phyloP scores from a whole-genome alignment of 2,329 filamentous ascomycete genomes.

The Setomelanomma holmii region DNA sequence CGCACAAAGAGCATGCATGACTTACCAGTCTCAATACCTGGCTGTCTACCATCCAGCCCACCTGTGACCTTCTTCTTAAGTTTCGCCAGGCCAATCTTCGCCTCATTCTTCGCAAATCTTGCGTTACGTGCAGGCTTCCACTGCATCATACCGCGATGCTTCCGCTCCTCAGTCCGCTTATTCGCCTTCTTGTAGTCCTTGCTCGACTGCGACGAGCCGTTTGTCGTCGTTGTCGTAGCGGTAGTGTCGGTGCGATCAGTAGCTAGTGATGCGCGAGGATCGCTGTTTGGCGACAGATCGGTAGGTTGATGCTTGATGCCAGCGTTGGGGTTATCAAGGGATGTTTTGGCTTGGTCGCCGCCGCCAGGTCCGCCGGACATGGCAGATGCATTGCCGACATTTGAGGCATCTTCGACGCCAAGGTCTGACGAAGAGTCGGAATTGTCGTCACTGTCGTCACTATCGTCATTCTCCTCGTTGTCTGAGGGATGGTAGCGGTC shows the following conservation, averaged over 20 bases:
- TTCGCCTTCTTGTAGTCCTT: slow-evolving; percentile 72
- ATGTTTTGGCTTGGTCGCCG: slow-evolving; percentile 18
- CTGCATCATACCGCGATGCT: slow-evolving; percentile 91
- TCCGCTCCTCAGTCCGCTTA: slow-evolving; percentile 76
- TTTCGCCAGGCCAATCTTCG: slow-evolving; percentile 77
- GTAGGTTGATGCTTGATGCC: slow-evolving; percentile 35
- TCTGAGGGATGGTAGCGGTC: slow-evolving; percentile 59
- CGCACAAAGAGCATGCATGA: slow-evolving; percentile 14
- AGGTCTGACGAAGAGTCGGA: slow-evolving; percentile 59
- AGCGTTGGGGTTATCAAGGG: slow-evolving; percentile 12
- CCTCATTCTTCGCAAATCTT: slow-evolving; percentile 87
- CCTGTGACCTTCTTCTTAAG: slow-evolving; percentile 77
- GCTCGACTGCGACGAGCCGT: slow-evolving; percentile 29
- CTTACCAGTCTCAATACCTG: slow-evolving; percentile 78
- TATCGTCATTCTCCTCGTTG: slow-evolving; percentile 50
- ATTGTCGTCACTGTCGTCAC: slow-evolving; percentile 46
- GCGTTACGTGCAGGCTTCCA: slow-evolving; percentile 89
- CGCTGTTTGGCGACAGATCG: slow-evolving; percentile 33
- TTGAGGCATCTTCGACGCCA: slow-evolving; percentile 65
- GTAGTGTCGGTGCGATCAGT: slow-evolving; percentile 39
- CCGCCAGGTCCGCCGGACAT: slow-evolving; percentile 28
- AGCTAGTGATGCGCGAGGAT: slow-evolving; percentile 32
- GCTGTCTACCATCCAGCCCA: slow-evolving; percentile 77
- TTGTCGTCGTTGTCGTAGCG: slow-evolving; percentile 18
- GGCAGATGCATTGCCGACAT: slow-evolving; percentile 28